Conservation (phyloP, 1,139 yeast species). For the Eremothecium coryli region DNA sequence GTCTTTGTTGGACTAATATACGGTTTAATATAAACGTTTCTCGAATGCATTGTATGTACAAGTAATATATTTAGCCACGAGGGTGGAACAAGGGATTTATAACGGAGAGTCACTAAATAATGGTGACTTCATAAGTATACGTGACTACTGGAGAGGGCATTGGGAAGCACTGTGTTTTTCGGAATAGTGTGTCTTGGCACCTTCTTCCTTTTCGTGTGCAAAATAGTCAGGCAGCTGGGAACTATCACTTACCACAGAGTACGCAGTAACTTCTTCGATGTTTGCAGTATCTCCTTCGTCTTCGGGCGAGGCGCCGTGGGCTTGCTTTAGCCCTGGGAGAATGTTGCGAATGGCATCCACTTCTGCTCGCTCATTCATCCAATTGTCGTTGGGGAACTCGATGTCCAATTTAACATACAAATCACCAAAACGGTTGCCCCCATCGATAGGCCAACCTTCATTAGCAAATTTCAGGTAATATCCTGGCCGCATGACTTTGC, state of each 20-base stretch:
- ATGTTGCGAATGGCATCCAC: constrained; percentile 43
- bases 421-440: constrained; percentile 49
- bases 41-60: constrained; percentile 1
- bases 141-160: constrained; percentile 1
- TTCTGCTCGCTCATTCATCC: constrained; percentile 66
- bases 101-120: too few species aligned
- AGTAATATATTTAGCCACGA: constrained; percentile 1
- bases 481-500: constrained; percentile 75
- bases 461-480: constrained; percentile 54
- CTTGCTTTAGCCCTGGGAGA: constrained; percentile 36
- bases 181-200: constrained; percentile 7
- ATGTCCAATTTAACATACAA: constrained; percentile 62
- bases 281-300: constrained; percentile 16
- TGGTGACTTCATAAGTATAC: too few species aligned
- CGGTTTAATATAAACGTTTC: neutral
- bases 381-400: constrained; percentile 75
- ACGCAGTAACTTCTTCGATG: constrained; percentile 15
- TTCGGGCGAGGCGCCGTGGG: constrained; percentile 1
- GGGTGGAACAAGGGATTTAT: neutral
- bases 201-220: constrained; percentile 8
- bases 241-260: constrained; percentile 13
- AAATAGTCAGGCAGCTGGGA: constrained; percentile 18
- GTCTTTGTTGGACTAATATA: constrained; percentile 13
- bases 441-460: constrained; percentile 79
- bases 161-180: constrained; percentile 2